Evolutionary conservation across 768 basidiomycete genomes (phyloP).

Genomic region (Leccinum boreale): DNA sequence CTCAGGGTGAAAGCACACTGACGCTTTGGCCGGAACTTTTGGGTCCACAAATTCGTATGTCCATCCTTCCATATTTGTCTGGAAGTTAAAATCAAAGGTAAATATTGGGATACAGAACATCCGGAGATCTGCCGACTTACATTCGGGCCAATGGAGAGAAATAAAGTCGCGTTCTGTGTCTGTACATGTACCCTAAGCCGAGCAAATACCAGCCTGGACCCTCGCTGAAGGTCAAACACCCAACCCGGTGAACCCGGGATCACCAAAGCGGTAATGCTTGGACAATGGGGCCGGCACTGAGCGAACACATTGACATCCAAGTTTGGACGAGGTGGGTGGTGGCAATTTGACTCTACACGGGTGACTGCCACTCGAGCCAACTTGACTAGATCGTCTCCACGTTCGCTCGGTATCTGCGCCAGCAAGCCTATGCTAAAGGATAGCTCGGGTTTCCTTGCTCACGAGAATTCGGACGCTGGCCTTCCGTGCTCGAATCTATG

Average conservation of each 20-base stretch:
- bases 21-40: slow-evolving; percentile 1
- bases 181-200: neutral
- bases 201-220: neutral
- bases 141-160: neutral
- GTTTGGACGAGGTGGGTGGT: neutral
- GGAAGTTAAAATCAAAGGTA: no score
- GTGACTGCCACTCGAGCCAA: neutral
- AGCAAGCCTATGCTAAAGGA: neutral
- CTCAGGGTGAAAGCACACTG: neutral
- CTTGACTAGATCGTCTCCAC: neutral
- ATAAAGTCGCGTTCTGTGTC: no score
- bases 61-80: no score
- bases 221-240: neutral
- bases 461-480: neutral
- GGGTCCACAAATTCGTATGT: no score
- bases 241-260: neutral
- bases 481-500: neutral
- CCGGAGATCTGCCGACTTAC: neutral
- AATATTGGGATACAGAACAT: no score
- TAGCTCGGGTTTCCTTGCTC: neutral
- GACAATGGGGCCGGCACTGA: neutral
- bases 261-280: neutral
- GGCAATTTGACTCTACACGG: neutral
- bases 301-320: neutral
- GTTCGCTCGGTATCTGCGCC: neutral